phyloP scores from a whole-genome alignment of 1,284 basidiomycete genomes.

The Leccinum griseonigrum region DNA sequence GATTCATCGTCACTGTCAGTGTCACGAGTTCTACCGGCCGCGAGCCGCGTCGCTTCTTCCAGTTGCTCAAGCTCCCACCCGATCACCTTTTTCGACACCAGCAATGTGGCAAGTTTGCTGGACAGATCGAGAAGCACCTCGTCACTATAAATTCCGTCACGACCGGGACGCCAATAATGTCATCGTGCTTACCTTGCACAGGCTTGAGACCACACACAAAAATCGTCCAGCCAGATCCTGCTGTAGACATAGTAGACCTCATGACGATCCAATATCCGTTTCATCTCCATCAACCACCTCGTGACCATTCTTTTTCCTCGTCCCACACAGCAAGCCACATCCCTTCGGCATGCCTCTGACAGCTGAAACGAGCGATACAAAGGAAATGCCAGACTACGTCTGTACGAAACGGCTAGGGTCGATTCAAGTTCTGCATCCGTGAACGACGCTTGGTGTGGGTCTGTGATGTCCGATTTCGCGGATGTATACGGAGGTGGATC shows the following conservation, averaged over 20 bases:
- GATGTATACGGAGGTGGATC: conserved; percentile 57
- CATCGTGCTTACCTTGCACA: conserved; percentile 49
- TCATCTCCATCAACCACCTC: conserved; percentile 66
- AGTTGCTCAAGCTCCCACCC: conserved; percentile 70
- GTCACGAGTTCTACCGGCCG: conserved; percentile 41
- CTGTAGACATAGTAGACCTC: conserved; percentile 82
- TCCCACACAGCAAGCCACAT: conserved; percentile 56
- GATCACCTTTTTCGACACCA: conserved; percentile 51
- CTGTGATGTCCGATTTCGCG: conserved; percentile 10
- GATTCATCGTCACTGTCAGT: conserved; percentile 66
- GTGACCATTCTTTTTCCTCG: conserved; percentile 59
- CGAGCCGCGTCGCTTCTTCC: conserved; percentile 51
- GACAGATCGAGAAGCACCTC: conserved; percentile 47
- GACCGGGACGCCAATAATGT: neutral
- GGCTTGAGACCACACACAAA: conserved; percentile 70
- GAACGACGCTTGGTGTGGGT: conserved; percentile 32
- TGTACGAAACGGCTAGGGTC: conserved; percentile 60
- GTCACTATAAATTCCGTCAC: conserved; percentile 45
- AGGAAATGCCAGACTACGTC: conserved; percentile 71
- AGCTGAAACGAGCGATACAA: conserved; percentile 73
- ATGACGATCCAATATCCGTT: conserved; percentile 69
- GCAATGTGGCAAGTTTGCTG: conserved; percentile 37
- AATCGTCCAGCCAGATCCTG: conserved; percentile 80
- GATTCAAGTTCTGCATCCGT: conserved; percentile 46
- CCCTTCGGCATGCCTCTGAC: conserved; percentile 61